Conservation (phyloP, 345 rosid species). For the Firmiana major region DNA sequence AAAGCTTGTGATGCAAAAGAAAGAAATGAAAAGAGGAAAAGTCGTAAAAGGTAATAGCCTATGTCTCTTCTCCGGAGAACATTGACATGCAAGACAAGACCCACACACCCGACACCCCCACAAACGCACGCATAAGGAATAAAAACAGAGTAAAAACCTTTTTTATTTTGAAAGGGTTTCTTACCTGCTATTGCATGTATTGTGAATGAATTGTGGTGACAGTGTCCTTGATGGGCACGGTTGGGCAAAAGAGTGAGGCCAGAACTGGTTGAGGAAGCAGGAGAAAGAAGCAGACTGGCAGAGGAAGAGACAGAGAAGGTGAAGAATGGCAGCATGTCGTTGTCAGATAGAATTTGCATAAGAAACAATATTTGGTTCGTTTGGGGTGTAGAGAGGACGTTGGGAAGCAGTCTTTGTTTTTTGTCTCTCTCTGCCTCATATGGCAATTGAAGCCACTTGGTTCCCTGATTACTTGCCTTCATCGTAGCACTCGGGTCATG, state of each 20-base stretch:
- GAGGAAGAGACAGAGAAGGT: conserved; percentile 7
- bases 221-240: conserved; percentile 16
- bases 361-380: conserved; percentile 15
- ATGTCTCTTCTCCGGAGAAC: conserved; percentile 16
- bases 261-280: conserved; percentile 15
- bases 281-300: conserved; percentile 11
- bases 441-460: conserved; percentile 32
- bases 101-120: neutral
- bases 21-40: conserved; percentile 18
- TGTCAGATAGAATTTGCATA: conserved; percentile 23
- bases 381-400: neutral
- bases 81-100: conserved; percentile 25
- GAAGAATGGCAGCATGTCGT: conserved; percentile 24
- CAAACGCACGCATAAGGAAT: neutral
- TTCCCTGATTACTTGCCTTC: conserved; percentile 37
- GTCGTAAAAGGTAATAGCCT: conserved; percentile 14
- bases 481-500: conserved; percentile 15
- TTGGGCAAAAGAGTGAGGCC: conserved; percentile 20
- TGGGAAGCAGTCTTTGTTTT: conserved; percentile 13
- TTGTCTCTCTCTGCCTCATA: conserved; percentile 12
- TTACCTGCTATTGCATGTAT: conserved; percentile 28
- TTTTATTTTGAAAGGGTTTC: neutral
- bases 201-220: conserved; percentile 11
- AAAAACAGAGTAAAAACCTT: neutral
- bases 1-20: conserved; percentile 16